phyloP scores from a whole-genome alignment of 768 basidiomycete genomes.

The Pulveroboletus ravenelii region DNA sequence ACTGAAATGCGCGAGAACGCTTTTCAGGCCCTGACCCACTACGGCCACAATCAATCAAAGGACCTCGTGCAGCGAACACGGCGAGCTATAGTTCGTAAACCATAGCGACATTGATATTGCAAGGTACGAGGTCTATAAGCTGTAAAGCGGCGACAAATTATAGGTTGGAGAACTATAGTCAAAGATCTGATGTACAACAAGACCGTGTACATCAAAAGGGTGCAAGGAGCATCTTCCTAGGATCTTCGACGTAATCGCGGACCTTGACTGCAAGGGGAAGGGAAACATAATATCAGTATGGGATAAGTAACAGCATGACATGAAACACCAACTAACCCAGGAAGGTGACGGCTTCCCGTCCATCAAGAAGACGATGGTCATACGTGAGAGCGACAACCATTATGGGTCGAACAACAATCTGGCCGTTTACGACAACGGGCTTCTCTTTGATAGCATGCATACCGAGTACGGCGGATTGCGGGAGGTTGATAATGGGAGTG shows the following conservation, averaged over 20 bases:
- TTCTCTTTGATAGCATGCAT: slow-evolving; percentile 96
- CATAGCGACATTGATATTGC: not conserved
- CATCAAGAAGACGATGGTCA: slow-evolving; percentile 93
- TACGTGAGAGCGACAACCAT: slow-evolving; percentile 95
- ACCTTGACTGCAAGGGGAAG: slow-evolving; percentile 59
- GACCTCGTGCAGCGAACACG: too few species aligned
- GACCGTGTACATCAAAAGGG: slow-evolving; percentile 14
- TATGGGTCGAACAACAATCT: slow-evolving; percentile 95
- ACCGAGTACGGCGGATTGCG: slow-evolving; percentile 90
- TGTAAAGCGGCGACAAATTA: slow-evolving; percentile 11
- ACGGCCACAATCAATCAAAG: too few species aligned
- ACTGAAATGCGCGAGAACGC: too few species aligned
- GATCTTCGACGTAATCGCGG: slow-evolving; percentile 92
- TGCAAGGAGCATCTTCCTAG: slow-evolving; percentile 81
- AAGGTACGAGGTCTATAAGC: slow-evolving; percentile 3
- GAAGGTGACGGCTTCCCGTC: slow-evolving; percentile 95
- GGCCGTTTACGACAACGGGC: slow-evolving; percentile 86
- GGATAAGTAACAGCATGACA: not conserved
- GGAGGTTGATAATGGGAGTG: slow-evolving; percentile 98
- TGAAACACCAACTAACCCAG: slow-evolving; percentile 57
- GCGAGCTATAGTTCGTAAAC: not conserved
- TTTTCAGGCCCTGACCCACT: too few species aligned
- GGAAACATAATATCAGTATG: slow-evolving; percentile 2
- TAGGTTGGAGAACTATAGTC: slow-evolving; percentile 8
- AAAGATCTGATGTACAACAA: not conserved